Evolutionary conservation across 2,329 filamentous ascomycete genomes (phyloP).

Genomic region (Colletotrichum sublineola): DNA sequence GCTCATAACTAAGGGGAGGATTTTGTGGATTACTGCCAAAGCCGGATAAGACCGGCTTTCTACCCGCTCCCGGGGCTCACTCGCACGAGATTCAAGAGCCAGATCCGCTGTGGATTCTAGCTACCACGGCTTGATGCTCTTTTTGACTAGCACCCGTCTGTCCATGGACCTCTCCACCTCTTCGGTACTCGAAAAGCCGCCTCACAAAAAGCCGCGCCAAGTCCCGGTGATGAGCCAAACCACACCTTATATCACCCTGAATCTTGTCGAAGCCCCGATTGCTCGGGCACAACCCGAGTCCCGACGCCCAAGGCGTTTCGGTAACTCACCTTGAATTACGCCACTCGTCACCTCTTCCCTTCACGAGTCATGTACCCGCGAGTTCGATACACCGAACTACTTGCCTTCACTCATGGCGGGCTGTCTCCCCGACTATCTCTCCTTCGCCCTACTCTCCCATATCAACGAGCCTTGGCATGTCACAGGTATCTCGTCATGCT

Average conservation of each 20-base stretch:
- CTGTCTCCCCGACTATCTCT: slow-evolving; percentile 17
- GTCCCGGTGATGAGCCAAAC: slow-evolving; percentile 41
- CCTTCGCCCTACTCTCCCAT: slow-evolving; percentile 20
- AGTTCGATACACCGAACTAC: slow-evolving; percentile 17
- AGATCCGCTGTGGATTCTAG: slow-evolving; percentile 40
- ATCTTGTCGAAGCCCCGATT: slow-evolving; percentile 34
- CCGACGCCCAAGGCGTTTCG: slow-evolving; percentile 19
- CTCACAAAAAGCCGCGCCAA: slow-evolving; percentile 40
- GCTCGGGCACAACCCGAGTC: slow-evolving; percentile 15
- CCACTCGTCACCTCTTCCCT: slow-evolving; percentile 16
- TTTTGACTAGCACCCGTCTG: slow-evolving; percentile 38
- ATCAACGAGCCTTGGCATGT: slow-evolving; percentile 25
- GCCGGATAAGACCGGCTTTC: slow-evolving; percentile 38
- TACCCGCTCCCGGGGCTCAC: slow-evolving; percentile 35
- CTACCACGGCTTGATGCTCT: slow-evolving; percentile 35
- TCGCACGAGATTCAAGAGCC: slow-evolving; percentile 39
- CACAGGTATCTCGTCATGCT: slow-evolving; percentile 31
- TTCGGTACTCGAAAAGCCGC: slow-evolving; percentile 41
- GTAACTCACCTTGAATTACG: slow-evolving; percentile 31
- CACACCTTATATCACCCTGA: slow-evolving; percentile 42
- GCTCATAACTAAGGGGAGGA: slow-evolving; percentile 16
- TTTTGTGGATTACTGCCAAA: slow-evolving; percentile 23
- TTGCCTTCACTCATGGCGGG: slow-evolving; percentile 29
- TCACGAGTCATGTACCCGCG: slow-evolving; percentile 33
- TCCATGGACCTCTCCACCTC: slow-evolving; percentile 37